Evolutionary conservation across 768 basidiomycete genomes (phyloP), one percentile per base, ranked within the genome.

Genomic region (Galerina sulciceps): DNA sequence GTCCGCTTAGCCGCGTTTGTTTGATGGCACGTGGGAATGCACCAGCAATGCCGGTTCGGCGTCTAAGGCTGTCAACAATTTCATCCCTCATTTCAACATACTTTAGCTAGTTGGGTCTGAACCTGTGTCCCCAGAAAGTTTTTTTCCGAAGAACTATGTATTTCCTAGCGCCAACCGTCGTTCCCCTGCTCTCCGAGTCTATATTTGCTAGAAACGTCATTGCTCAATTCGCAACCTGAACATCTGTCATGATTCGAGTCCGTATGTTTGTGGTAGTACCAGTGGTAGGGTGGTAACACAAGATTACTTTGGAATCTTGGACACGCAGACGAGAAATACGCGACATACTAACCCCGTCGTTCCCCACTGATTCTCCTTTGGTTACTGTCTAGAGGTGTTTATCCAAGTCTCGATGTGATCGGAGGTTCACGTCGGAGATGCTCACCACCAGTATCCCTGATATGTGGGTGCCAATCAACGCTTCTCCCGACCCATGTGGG

Each of bases 341-440:
- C 26, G 26, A 31, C 26, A 31, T 31, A 31, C 26, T 31, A 31
- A 31, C 26, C 2, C 26, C 26, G 26, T 31, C 26, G 26, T 31
- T 31, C 26, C 26, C 26, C 26, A 31, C 26, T 5, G 26, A 11
- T 11, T 45, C 44, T 35, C 31, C 44, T 13, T 45, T 45, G 17
- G 18, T 35, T 50, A 37, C 49, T 51, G 49, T 50, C 49, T 50
- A 50, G 18, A 23, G 35, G 37, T 31, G 26, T 31, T 72, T 70
- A 68, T 56, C 53, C 55, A 65, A 66, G 49, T 22, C 37, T 73
- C 73, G 72, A 69, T 59, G 69, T 71, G 62, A 72, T 66, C 75
- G 75, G 70, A 60, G 38, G 48, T 17, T 53, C 37, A 61, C 55
- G 37, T 46, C 37, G 45, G 43, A 48, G 42, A 56, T 47, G 41